Base-by-base conservation (phyloP, 2,329 filamentous ascomycete genomes). In the Botrytis deweyae region DNA sequence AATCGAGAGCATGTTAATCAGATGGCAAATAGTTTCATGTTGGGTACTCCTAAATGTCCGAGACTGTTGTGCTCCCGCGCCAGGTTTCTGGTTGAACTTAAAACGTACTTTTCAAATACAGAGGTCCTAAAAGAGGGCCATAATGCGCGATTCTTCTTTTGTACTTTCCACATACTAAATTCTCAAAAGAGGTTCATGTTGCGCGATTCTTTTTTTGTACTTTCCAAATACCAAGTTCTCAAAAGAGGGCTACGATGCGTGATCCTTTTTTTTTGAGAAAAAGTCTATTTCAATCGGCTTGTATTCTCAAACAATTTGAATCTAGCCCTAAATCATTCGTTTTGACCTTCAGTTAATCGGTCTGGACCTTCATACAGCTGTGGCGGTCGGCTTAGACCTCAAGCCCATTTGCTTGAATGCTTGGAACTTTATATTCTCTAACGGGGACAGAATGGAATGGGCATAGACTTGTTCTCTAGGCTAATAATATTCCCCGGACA, bases 11-110 rank as follows among this genome's bases (percentile, higher is more conserved):
- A 9, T 42, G 9, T 58, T 58, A 42, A 68, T 68, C 65, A 68
- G 49, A 68, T 58, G 49, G 29, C 42, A 33, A 58, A 20, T 38
- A 29, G 65, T 58, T 68, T 58, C 65, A 68, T 58, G 46, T 68
- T 68, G 65, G 25, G 65, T 33, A 9, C 9, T 8, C 29, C 42
- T 42, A 55, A 68, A 68, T 58, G 65, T 68, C 65, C 46, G 65
- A 55, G 65, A 10, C 46, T 68, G 46, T 42, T 20, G 46, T 68
- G 65, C 20, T 58, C 36, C 46, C 46, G 25, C 36, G 18, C 49
- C 25, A 29, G 36, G 49, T 68, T 58, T 68, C 49, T 55, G 25
- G 33, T 55, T 58, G 36, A 58, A 68, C 46, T 68, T n/a, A 55
- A 55, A 36, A 38, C 38, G 14, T 44, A 33, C 20, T 49, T 49